phyloP scores from a whole-genome alignment of 257 asterid species.

The Gardenia jasminoides region DNA sequence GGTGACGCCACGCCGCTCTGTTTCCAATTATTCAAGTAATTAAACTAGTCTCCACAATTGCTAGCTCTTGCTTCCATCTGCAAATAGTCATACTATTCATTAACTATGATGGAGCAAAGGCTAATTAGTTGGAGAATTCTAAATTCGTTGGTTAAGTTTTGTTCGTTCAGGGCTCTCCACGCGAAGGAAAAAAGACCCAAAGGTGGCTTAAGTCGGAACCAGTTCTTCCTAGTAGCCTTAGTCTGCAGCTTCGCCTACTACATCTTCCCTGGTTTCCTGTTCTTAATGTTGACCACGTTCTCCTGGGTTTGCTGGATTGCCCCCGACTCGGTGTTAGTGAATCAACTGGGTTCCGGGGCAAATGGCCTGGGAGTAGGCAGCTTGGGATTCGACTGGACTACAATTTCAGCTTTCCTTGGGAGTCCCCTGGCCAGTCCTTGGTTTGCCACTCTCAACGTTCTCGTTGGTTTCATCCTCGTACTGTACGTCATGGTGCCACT shows the following conservation, averaged over 20 bases:
- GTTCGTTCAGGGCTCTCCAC: constrained; percentile 47
- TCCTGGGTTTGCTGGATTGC: constrained; percentile 58
- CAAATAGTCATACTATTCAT: too few species aligned
- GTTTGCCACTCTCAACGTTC: constrained; percentile 49
- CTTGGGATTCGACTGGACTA: constrained; percentile 46
- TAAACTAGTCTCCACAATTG: too few species aligned
- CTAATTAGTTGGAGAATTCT: not conserved
- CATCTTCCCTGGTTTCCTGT: constrained; percentile 39
- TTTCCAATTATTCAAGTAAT: too few species aligned
- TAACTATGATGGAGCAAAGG: too few species aligned
- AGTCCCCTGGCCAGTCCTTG: constrained; percentile 58
- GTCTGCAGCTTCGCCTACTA: constrained; percentile 36
- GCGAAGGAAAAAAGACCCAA: constrained; percentile 40
- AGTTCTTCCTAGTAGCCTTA: constrained; percentile 47
- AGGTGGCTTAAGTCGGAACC: constrained; percentile 32
- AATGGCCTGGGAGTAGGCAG: constrained; percentile 47
- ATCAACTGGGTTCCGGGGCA: constrained; percentile 52
- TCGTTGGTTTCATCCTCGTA: constrained; percentile 29
- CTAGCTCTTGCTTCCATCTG: too few species aligned
- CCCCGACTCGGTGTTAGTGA: constrained; percentile 35
- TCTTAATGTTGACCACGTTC: constrained; percentile 33
- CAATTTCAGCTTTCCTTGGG: constrained; percentile 42
- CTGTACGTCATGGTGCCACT: constrained; percentile 41
- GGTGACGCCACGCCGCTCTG: too few species aligned
- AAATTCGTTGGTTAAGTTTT: too few species aligned